Base-by-base conservation (phyloP, 345 rosid genomes). In the Sapria himalayana region DNA sequence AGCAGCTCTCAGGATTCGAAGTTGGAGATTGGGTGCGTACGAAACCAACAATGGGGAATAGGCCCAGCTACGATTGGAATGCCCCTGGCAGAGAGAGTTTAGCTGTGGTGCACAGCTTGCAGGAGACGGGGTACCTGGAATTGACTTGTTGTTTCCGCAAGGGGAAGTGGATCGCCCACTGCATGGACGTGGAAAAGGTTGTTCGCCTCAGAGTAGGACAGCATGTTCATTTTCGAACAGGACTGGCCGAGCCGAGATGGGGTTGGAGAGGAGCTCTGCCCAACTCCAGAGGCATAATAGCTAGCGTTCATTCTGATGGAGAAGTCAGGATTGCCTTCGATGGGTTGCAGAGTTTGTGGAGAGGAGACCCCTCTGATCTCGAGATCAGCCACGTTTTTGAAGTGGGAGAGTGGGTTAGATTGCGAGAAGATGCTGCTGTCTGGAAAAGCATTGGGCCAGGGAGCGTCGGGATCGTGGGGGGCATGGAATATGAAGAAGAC, bases 21-120 rank as follows among this genome's bases (percentile, higher is more conserved):
- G 95, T 79, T 37, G 92, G 98, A 65, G 95, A 89, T 41, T 89
- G 95, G 98, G 95, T 89, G 31, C 91, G 76, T 41, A 82, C 92
- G 41, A 89, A 74, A 52, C 93, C 93, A 14, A 69, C 85, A 52
- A 62, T 89, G 38, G 98, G 98, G 46, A 64, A 48, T 40, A 76
- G 98, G 62, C 95, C 91, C 36, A 82, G 93, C 56, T 89, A 82
- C 59, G 94, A 89, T 54, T 82, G 93, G 98, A 76, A 65, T 57
- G 70, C 56, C 38, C 66, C 79, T 32, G 94, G 91, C 45, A 89
- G 74, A 61, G 93, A 89, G 57, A 62, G 78, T 52, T 57, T 82
- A 41, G 98, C 94, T n/a, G 72, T 89, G 25, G 92, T 82, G 48
- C 93, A 89, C 45, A 74, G 93, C 43, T 63, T 89, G 46, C 95